A percentile compares a stretch with the other conserved stretches of the same genome.
phyloP scores from a whole-genome alignment of 257 asterid species.

The Anisodus tanguticus region DNA sequence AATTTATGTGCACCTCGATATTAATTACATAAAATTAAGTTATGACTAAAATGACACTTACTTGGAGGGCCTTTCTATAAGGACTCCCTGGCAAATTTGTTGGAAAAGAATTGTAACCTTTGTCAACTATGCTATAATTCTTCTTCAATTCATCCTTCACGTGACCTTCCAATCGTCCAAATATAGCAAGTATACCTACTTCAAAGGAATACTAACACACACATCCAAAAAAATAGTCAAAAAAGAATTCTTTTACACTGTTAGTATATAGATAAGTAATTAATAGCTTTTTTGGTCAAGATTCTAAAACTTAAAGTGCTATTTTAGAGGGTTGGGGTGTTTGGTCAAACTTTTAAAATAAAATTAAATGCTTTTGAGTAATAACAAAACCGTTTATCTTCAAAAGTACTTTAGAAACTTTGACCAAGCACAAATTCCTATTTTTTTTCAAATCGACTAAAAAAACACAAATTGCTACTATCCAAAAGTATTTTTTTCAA shows the following conservation, averaged over 20 bases:
- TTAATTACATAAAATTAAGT: background rate
- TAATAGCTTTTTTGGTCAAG: background rate
- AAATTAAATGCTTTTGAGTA: background rate
- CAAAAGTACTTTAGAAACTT: background rate
- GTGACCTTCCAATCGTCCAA: slow-evolving; percentile 60
- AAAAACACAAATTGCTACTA: background rate
- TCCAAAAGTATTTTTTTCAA: background rate
- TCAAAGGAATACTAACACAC: slow-evolving; percentile 69
- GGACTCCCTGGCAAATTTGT: slow-evolving; percentile 64
- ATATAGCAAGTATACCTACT: slow-evolving; percentile 68
- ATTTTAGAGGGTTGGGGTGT: too few species aligned
- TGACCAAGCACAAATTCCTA: background rate
- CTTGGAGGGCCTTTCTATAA: slow-evolving; percentile 65
- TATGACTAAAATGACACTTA: slow-evolving; percentile 28
- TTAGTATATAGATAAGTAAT: background rate
- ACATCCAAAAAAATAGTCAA: background rate
- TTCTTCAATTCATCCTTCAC: slow-evolving; percentile 64
- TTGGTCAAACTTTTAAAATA: background rate
- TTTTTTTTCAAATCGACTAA: background rate
- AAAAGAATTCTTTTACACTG: background rate
- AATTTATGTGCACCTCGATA: background rate
- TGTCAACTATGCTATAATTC: slow-evolving; percentile 60
- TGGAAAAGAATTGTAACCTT: slow-evolving; percentile 84
- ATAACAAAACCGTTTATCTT: too few species aligned
- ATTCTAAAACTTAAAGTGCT: background rate